phyloP scores from a whole-genome alignment of 768 basidiomycete species.

The Glaciozyma antarctica region DNA sequence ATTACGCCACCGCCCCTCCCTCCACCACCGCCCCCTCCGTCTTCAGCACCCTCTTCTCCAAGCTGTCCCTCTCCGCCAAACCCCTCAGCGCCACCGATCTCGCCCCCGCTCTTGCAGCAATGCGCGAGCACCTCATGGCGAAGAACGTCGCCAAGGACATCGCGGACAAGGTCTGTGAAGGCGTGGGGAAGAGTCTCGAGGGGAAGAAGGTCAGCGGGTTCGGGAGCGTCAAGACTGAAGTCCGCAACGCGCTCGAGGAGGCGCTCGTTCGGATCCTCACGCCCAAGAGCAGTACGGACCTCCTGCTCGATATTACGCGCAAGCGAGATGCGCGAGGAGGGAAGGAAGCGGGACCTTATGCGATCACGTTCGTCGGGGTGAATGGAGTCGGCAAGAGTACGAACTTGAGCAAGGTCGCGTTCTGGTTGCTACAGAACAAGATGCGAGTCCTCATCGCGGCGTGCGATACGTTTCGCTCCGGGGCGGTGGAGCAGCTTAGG shows the following conservation, averaged over 20 bases:
- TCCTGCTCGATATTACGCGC: slow-evolving; percentile 80
- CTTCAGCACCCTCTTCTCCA: slow-evolving; percentile 30
- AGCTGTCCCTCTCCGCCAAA: slow-evolving; percentile 46
- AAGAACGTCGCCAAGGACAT: slow-evolving; percentile 98
- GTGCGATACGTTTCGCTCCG: slow-evolving; percentile 92
- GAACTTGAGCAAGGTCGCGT: slow-evolving; percentile 94
- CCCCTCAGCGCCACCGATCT: slow-evolving; percentile 71
- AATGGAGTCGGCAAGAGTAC: slow-evolving; percentile 99
- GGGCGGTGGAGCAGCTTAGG: slow-evolving; percentile 92
- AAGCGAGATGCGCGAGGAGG: slow-evolving; percentile 48
- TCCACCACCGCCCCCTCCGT: slow-evolving; percentile 9
- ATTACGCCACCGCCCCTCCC: slow-evolving; percentile 50
- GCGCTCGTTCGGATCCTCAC: slow-evolving; percentile 89
- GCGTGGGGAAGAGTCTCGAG: slow-evolving; percentile 77
- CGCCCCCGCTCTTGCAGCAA: slow-evolving; percentile 75
- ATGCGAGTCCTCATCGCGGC: slow-evolving; percentile 90
- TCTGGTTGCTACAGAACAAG: slow-evolving; percentile 96
- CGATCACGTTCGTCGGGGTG: slow-evolving; percentile 92
- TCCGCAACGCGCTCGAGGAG: slow-evolving; percentile 68
- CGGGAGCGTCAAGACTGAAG: slow-evolving; percentile 65
- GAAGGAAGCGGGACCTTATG: slow-evolving; percentile 65
- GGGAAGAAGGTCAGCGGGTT: slow-evolving; percentile 55
- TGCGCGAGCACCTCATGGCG: slow-evolving; percentile 97
- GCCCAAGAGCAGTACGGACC: slow-evolving; percentile 93
- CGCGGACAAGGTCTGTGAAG: slow-evolving; percentile 84